Percentiles rank a stretch among this genome's conserved stretches.
phyloP scores from a whole-genome alignment of 148 eudicot genomes.

The Agrostemma githago region DNA sequence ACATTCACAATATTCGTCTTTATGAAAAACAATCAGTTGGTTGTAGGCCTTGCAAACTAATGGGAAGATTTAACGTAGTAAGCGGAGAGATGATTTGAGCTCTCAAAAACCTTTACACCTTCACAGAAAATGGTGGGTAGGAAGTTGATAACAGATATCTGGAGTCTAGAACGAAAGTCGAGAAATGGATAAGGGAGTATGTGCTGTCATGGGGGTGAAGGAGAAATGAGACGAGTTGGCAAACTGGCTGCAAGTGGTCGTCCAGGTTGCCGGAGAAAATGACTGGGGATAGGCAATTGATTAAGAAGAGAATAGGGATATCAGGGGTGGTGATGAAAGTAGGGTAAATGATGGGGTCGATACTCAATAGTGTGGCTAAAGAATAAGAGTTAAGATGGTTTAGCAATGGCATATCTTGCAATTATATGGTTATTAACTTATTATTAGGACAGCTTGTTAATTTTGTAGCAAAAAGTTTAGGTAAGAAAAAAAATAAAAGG shows the following conservation, averaged over 20 bases:
- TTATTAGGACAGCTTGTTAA: not conserved
- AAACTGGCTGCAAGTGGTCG: not conserved
- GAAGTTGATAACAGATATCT: not conserved
- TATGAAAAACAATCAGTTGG: not conserved
- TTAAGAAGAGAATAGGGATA: too few species aligned
- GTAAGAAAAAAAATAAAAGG: not conserved
- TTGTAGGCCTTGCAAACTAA: not conserved
- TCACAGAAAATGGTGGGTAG: not conserved
- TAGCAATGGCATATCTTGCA: not conserved
- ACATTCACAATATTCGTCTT: not conserved
- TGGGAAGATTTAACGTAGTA: not conserved
- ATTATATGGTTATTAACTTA: not conserved
- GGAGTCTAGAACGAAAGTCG: not conserved
- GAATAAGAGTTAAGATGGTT: not conserved
- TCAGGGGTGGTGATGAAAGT: not conserved
- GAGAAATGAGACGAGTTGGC: not conserved
- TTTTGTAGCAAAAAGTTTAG: not conserved
- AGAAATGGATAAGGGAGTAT: not conserved
- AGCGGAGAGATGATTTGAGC: not conserved
- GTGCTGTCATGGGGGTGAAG: not conserved
- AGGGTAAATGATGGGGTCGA: not conserved
- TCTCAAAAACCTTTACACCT: not conserved
- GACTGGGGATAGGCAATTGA: too few species aligned
- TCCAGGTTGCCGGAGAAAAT: too few species aligned
- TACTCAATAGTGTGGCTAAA: not conserved